Base-by-base conservation (phyloP, 2,329 filamentous ascomycete species). In the Trichoderma sp. region DNA sequence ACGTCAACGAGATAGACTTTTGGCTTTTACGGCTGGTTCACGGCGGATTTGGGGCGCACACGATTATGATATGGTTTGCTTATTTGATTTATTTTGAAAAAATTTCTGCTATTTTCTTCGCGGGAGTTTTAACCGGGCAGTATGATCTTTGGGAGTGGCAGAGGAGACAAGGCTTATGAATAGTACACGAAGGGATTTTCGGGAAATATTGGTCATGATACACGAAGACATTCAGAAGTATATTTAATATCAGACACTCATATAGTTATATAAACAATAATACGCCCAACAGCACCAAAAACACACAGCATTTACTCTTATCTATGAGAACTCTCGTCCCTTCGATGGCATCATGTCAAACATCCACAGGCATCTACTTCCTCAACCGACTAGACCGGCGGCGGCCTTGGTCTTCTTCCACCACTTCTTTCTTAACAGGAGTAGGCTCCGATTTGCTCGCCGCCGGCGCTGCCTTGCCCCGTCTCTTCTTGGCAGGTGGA, bases 331-430 rank as follows among this genome's bases (percentile, higher is more conserved):
- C 11, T 29, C 2, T 33, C 16, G 33, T 33, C 18, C 12, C 8
- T 3, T 9, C 9, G 8, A 1, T 7, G 4, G 62, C 62, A 21
- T 18, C 24, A 18, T 16, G 6, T 3, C 56, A 11, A 12, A n/a
- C 33, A 18, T 7, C 35, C 11, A 24, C 11, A 12, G 50, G 50
- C 50, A 24, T 56, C 67, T 71, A 80, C 33, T 78, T 81, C 69
- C 78, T 79, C 35, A 83, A 68, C 21, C 81, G 76, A 27, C 79
- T 76, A 1, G 83, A 85, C 35, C 83, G 81, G 11, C 83, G 78
- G 67, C 76, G 76, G 2, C 76, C 75, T 4, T 35, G 18, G 11
- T 75, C 76, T 12, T 75, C 69, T 6, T 73, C 69, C 4, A 24
- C 31, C 16, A 6, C 41, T 2, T 29, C 64, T 9, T 75, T 60